Percentiles rank a stretch among this genome's conserved stretches.
Conservation (phyloP, 495 filamentous ascomycete genomes). For the Aspergillus affinis region DNA sequence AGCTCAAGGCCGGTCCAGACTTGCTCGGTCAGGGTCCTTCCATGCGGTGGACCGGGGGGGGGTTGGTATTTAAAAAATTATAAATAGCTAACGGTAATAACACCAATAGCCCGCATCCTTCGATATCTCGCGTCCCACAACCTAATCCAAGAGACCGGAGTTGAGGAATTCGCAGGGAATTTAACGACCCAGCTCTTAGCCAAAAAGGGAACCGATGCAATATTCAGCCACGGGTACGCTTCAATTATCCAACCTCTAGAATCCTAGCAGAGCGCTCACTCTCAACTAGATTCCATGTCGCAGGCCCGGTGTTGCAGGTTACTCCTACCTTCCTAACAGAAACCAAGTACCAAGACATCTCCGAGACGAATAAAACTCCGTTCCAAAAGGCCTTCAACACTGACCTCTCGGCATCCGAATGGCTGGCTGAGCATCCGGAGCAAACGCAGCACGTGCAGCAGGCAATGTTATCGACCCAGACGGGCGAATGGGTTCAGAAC, state of each 20-base stretch:
- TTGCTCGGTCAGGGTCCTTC: constrained; percentile 25
- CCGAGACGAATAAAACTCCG: constrained; percentile 30
- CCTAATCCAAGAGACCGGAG: constrained; percentile 35
- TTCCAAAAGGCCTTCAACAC: constrained; percentile 46
- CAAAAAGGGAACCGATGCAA: constrained; percentile 25
- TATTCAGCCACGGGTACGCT: constrained; percentile 32
- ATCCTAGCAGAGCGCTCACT: neutral
- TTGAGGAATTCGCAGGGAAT: constrained; percentile 35
- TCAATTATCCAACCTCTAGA: neutral
- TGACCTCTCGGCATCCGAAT: constrained; percentile 37
- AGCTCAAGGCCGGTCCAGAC: constrained; percentile 26
- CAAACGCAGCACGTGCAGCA: constrained; percentile 33
- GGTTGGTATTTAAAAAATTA: too few relatives aligned
- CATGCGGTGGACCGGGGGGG: too few relatives aligned
- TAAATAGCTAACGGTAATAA: neutral
- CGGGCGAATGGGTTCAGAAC: constrained; percentile 32
- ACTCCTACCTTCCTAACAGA: constrained; percentile 41
- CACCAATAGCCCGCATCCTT: constrained; percentile 23
- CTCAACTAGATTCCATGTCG: constrained; percentile 33
- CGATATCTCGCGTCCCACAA: constrained; percentile 43
- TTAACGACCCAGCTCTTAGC: constrained; percentile 33
- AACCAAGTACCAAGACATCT: constrained; percentile 41
- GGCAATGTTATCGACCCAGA: constrained; percentile 35
- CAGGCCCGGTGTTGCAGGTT: constrained; percentile 26
- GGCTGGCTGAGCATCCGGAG: constrained; percentile 39